Evolutionary conservation across 495 filamentous ascomycete species (phyloP).

Genomic region (Cercophora sp.): DNA sequence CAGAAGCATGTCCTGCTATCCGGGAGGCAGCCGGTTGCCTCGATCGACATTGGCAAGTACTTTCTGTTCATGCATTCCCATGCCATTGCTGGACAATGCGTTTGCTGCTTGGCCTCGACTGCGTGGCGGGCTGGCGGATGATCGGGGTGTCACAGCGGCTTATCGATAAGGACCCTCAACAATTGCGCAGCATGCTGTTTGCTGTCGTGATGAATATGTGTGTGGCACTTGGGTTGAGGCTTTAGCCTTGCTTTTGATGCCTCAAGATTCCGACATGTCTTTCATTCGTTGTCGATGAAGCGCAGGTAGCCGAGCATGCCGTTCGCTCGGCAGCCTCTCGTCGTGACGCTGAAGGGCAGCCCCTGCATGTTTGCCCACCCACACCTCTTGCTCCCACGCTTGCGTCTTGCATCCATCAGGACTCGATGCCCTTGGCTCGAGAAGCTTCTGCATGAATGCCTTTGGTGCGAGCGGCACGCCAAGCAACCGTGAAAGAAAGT

Average conservation of each 20-base stretch:
- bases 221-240: too few relatives aligned
- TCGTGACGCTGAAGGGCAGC: background rate
- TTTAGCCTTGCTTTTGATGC: too few relatives aligned
- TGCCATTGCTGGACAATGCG: conserved; percentile 3
- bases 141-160: background rate
- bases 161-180: conserved; percentile 10
- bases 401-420: background rate
- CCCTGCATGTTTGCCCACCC: conserved; percentile 5
- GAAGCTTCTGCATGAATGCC: conserved; percentile 1
- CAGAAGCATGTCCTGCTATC: background rate
- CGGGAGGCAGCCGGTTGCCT: conserved; percentile 3
- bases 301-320: too few relatives aligned
- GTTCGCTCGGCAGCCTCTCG: too few relatives aligned
- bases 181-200: background rate
- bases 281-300: too few relatives aligned
- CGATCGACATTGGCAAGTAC: conserved; percentile 4
- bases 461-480: too few relatives aligned
- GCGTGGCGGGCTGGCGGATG: background rate
- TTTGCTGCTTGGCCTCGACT: background rate
- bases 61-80: conserved; percentile 8
- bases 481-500: too few relatives aligned
- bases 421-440: background rate
- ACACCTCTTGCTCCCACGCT: too few relatives aligned
- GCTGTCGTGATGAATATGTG: too few relatives aligned
- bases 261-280: too few relatives aligned